These are phyloP conservation scores for Passalora sequoiae DNA, from an alignment of 2,329 filamentous ascomycete species.

Conservation along the genomic window DNA sequence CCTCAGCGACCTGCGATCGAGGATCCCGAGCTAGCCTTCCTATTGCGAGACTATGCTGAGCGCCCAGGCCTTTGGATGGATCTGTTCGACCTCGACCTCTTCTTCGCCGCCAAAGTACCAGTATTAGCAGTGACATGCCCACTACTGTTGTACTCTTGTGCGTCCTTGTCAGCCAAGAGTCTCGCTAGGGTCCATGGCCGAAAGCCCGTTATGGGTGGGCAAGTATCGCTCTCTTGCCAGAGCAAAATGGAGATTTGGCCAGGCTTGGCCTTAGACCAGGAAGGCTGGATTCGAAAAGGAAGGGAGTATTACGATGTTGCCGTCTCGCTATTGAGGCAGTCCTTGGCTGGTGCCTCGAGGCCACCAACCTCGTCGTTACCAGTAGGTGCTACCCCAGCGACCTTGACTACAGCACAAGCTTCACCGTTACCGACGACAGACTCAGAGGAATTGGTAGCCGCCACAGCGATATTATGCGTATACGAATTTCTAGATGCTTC, in stretches of 20 bases:
- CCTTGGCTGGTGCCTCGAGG: constrained; percentile 27
- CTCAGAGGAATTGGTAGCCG: constrained; percentile 58
- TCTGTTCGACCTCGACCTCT: constrained; percentile 53
- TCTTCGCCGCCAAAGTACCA: constrained; percentile 57
- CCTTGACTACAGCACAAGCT: constrained; percentile 19
- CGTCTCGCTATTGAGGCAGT: constrained; percentile 32
- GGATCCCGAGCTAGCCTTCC: constrained; percentile 44
- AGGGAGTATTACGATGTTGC: constrained; percentile 54
- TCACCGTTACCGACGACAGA: constrained; percentile 37
- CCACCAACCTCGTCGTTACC: constrained; percentile 26
- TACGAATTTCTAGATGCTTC: constrained; percentile 65
- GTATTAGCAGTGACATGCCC: constrained; percentile 50
- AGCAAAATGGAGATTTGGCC: constrained; percentile 48
- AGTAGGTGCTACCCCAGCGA: constrained; percentile 22
- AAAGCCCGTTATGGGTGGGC: constrained; percentile 48
- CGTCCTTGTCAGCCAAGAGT: constrained; percentile 59
- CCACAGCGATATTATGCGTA: constrained; percentile 61
- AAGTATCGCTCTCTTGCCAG: constrained; percentile 22
- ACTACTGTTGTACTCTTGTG: constrained; percentile 51
- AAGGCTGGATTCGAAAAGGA: constrained; percentile 52
- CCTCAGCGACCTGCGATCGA: constrained; percentile 24
- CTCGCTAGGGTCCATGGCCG: constrained; percentile 50
- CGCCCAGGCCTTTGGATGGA: constrained; percentile 39
- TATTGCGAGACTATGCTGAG: constrained; percentile 57
- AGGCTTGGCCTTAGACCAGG: constrained; percentile 32